Evolutionary conservation across 164 flowering plant species (phyloP).

Genomic region (Berberis vulgaris): DNA sequence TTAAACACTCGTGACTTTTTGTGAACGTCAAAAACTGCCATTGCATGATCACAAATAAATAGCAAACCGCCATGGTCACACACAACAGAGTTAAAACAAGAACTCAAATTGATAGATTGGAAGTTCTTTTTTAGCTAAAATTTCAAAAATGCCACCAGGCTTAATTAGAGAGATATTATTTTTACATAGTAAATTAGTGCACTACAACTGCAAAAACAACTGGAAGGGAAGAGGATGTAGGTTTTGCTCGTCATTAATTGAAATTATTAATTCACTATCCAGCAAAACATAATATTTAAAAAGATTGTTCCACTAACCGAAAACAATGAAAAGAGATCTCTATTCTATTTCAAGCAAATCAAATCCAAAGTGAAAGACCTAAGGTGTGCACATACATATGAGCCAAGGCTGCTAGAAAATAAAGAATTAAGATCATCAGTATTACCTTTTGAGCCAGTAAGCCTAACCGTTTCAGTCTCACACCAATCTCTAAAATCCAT

Average conservation of each 20-base stretch:
- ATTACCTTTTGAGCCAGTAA: conserved; percentile 74
- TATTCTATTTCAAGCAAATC: neutral
- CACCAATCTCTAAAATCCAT: conserved; percentile 96
- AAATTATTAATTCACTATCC: too few relatives aligned
- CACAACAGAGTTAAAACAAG: neutral
- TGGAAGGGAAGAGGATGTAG: too few relatives aligned
- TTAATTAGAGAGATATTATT: too few relatives aligned
- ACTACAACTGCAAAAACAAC: too few relatives aligned
- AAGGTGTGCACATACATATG: neutral
- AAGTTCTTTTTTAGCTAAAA: too few relatives aligned
- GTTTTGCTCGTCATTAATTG: too few relatives aligned
- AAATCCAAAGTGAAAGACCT: neutral
- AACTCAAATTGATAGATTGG: neutral
- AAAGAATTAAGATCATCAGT: neutral
- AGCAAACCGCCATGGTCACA: neutral
- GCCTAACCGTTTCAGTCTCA: conserved; percentile 70
- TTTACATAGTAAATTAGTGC: too few relatives aligned
- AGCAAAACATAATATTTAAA: too few relatives aligned
- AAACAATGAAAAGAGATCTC: neutral
- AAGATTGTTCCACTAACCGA: neutral
- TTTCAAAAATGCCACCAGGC: too few relatives aligned
- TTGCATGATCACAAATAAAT: neutral
- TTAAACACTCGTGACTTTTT: neutral
- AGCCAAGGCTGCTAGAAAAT: neutral
- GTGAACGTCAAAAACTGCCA: neutral